Evolutionary conservation across 2,329 filamentous ascomycete species (phyloP), one percentile per base, ranked within the genome.

Genomic region (Sclerotinia trifoliorum): DNA sequence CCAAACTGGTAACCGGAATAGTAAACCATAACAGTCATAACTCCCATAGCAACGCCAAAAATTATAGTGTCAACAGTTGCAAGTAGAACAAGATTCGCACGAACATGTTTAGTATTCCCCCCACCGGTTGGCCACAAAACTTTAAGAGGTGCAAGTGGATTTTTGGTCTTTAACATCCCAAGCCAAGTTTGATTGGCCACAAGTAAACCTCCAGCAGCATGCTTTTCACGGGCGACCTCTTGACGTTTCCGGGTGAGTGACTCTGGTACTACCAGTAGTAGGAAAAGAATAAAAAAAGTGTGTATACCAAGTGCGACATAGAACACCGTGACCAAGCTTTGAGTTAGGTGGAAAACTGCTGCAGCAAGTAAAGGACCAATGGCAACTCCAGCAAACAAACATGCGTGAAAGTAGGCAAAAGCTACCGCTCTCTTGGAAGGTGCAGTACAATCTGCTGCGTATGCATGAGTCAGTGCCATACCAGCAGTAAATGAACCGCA

Each of bases 361-460:
- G 91, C 94, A 0, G 93, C 90, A 29, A 96, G 76, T 3, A 96
- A 83, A 10, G 95, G 95, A 0, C 95, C 95, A 44, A 94, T 80
- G 0, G 95, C 94, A 57, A 98, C 87, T n/a, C 95, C 95, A 1
- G 86, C 85, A 78, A 97, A 98, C 11, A 99, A 83, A 73, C 90
- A 93, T 15, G 92, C 93, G 75, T 98, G 92, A 74, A 98, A 90
- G 77, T 94, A 94, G 8, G 93, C 94, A 78, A 98, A 95, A 5
- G 89, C 87, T 10, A 96, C 90, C 69, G 90, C 91, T 26, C 95
- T 88, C 75, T 87, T 87, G 42, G 91, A 90, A 0, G 93, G 91
- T 5, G 90, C 83, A 0, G 93, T 94, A 79, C 93, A 97, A 78
- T 99, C 95, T 52, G 92, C 89, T 17, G 91, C 90, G 78, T 98